Base-by-base conservation (phyloP, 2,329 filamentous ascomycete genomes). In the Colletotrichum sp. region DNA sequence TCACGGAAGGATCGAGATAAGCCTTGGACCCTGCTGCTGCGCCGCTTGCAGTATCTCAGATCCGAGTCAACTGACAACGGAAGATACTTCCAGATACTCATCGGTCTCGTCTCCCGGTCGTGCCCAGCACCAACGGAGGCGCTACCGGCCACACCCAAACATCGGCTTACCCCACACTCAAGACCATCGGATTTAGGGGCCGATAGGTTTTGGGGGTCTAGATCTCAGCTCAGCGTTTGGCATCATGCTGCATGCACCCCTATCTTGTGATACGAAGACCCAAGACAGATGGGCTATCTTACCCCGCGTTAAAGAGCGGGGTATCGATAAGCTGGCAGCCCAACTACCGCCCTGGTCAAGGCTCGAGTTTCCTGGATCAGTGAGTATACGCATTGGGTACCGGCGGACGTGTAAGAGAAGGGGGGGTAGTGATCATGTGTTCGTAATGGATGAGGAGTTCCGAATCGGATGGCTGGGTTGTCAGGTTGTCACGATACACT, bases 291-390 rank as follows among this genome's bases (percentile, higher is more conserved):
- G 52, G 43, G 39, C 43, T 64, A 64, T 74, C 66, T 65, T 65
- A 64, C 71, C 71, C 66, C 66, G 71, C 71, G 66, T 64, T 64
- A 15, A 52, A 18, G 58, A n/a, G 66, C 43, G 66, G 71, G 71
- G 71, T 74, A 74, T 74, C 71, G 71, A 74, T 74, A 74, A 74
- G 71, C 66, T 74, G 66, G 66, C 56, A 43, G 25, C 58, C n/a
- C 62, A 65, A 56, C 32, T 52, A 25, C 58, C 43, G 48, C 32
- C 43, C 32, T 72, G 36, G 36, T 34, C 34, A 55, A 48, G 56
- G 67, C 67, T 74, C 43, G 66, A 32, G 71, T 70, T 74, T 64
- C 58, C 58, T 32, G 28, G 56, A 32, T 7, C 39, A 69, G 66
- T 48, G 32, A 62, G 66, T 34, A 16, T 64, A 62, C 66, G 58